Evolutionary conservation across 169 alveolate genomes (phyloP).

Genomic region (Cyclospora cayetanensis): DNA sequence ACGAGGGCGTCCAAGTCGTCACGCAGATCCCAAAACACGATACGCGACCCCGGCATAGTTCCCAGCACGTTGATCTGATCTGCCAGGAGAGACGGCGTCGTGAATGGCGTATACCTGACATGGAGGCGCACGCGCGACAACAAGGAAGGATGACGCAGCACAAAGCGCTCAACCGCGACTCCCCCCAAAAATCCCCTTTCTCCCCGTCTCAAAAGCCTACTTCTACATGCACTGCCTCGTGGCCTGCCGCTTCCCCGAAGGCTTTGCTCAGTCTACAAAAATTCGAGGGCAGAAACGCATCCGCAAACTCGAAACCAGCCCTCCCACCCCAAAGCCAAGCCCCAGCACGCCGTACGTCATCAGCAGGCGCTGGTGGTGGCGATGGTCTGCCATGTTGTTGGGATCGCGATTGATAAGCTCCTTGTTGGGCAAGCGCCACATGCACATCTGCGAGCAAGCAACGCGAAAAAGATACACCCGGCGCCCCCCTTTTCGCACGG

Average conservation of each 20-base stretch:
- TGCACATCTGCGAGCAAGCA: slow-evolving; percentile 79
- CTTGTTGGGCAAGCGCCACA: slow-evolving; percentile 91
- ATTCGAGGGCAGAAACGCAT: no score
- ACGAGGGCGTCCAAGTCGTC: slow-evolving; percentile 85
- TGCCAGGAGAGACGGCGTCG: slow-evolving; percentile 87
- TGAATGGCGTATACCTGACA: slow-evolving; percentile 84
- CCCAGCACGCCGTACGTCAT: slow-evolving; percentile 83
- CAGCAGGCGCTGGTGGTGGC: slow-evolving; percentile 89
- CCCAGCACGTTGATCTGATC: slow-evolving; percentile 89
- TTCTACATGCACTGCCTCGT: neutral
- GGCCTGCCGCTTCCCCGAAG: neutral
- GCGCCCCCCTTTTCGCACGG: no score
- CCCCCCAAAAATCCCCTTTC: no score
- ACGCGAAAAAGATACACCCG: neutral
- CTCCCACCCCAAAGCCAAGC: no score
- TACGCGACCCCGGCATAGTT: slow-evolving; percentile 86
- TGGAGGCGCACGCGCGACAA: neutral
- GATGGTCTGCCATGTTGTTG: slow-evolving; percentile 85
- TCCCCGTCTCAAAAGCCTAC: neutral
- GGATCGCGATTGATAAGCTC: slow-evolving; percentile 87
- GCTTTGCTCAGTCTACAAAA: neutral
- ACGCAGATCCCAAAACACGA: slow-evolving; percentile 87
- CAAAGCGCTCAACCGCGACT: no score
- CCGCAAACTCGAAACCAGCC: no score
- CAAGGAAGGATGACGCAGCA: neutral